Conservation (phyloP, 164 flowering plant species). For the Paratinospora sagittata region DNA sequence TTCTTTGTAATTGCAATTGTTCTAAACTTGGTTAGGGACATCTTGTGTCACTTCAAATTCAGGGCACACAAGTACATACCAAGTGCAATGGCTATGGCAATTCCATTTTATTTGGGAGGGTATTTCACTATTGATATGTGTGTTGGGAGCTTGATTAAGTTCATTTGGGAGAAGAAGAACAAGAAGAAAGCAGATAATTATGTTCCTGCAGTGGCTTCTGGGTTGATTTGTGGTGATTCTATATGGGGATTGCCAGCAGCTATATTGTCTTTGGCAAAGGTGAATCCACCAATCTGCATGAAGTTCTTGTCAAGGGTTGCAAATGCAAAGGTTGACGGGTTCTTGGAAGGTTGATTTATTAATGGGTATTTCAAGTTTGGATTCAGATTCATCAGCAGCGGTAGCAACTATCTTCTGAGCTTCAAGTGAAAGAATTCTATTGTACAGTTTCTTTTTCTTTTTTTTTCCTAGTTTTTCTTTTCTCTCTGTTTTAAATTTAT, state of each 20-base stretch:
- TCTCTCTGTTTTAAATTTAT: too few species aligned
- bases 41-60: slow-evolving; percentile 1
- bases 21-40: slow-evolving; percentile 10
- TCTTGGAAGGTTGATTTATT: slow-evolving; percentile 8
- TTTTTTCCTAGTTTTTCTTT: too few species aligned
- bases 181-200: slow-evolving; percentile 20
- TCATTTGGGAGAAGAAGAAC: slow-evolving; percentile 21
- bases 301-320: slow-evolving; percentile 17
- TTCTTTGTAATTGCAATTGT: slow-evolving; percentile 16
- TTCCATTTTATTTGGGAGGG: slow-evolving; percentile 29
- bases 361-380: too few species aligned
- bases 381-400: too few species aligned
- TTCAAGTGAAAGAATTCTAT: too few species aligned
- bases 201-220: slow-evolving; percentile 30
- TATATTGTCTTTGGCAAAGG: slow-evolving; percentile 12
- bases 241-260: slow-evolving; percentile 23
- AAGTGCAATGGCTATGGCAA: slow-evolving; percentile 34
- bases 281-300: slow-evolving; percentile 25
- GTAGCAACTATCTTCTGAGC: too few species aligned
- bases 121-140: slow-evolving; percentile 37
- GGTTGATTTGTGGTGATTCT: slow-evolving; percentile 33
- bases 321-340: slow-evolving; percentile 12
- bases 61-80: slow-evolving; percentile 21
- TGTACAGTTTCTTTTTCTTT: too few species aligned
- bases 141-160: slow-evolving; percentile 27